Percentiles rank a stretch among this genome's conserved stretches.
Evolutionary conservation across 2,329 filamentous ascomycete species (phyloP).

Genomic region (Fusarium cicatricum): DNA sequence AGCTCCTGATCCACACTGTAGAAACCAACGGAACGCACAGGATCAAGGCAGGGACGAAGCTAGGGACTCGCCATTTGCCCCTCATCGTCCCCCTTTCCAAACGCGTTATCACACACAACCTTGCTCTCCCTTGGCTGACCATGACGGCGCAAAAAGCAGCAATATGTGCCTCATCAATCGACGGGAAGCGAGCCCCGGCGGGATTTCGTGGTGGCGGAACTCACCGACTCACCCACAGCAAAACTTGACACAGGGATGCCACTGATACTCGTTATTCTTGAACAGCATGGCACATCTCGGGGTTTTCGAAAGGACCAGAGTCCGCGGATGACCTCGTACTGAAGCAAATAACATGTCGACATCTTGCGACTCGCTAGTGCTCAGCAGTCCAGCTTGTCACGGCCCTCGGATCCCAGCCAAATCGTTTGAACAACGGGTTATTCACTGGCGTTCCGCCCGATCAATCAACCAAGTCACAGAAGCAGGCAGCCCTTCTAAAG

Average conservation of each 20-base stretch:
- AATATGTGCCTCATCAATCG: conserved; percentile 11
- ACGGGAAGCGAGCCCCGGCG: conserved; percentile 20
- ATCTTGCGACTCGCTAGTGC: not conserved
- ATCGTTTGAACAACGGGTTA: not conserved
- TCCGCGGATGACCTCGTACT: not conserved
- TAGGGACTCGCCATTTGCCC: not conserved
- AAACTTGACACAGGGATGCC: conserved; percentile 20
- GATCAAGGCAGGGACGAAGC: not conserved
- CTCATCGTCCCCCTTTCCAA: not conserved
- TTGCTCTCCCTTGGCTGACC: conserved; percentile 20
- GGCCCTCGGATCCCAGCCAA: not conserved
- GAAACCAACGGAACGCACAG: not conserved
- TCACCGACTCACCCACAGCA: conserved; percentile 18
- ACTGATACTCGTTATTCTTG: not conserved
- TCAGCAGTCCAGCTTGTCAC: not conserved
- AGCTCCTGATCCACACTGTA: not conserved
- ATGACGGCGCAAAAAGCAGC: conserved; percentile 25
- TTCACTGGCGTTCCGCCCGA: not conserved
- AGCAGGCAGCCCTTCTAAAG: not conserved
- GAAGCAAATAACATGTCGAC: not conserved
- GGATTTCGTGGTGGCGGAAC: conserved; percentile 29
- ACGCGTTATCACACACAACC: conserved; percentile 2
- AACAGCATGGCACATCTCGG: too few species aligned
- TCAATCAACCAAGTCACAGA: not conserved
- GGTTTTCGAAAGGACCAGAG: too few species aligned